Evolutionary conservation across 2,329 filamentous ascomycete genomes (phyloP).

Genomic region (Hymenoscyphus linearis): DNA sequence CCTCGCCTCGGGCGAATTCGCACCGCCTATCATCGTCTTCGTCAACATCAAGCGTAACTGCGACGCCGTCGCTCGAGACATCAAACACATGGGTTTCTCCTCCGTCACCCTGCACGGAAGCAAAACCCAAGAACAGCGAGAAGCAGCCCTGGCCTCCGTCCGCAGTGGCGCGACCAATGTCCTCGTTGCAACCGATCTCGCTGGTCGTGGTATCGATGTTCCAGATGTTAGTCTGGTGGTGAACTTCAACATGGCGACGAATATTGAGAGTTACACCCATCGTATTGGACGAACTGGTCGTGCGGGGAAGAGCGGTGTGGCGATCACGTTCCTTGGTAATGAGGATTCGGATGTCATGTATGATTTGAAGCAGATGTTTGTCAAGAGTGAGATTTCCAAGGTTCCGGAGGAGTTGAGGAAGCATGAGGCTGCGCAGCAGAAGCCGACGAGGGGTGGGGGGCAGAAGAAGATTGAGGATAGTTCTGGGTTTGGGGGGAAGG

Average conservation of each 20-base stretch:
- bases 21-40: conserved; percentile 93
- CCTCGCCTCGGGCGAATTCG: conserved; percentile 72
- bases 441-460: conserved; percentile 46
- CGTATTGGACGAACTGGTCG: conserved; percentile 94
- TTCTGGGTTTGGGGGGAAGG: conserved; percentile 34
- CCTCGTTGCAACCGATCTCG: conserved; percentile 90
- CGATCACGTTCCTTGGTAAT: conserved; percentile 89
- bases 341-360: conserved; percentile 91
- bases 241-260: conserved; percentile 97
- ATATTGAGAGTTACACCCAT: conserved; percentile 94
- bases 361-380: conserved; percentile 92
- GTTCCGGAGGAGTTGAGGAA: conserved; percentile 87
- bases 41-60: conserved; percentile 99
- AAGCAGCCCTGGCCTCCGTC: conserved; percentile 82
- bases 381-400: conserved; percentile 80
- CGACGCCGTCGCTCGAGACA: conserved; percentile 88
- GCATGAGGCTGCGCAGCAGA: conserved; percentile 88
- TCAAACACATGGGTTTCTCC: conserved; percentile 88
- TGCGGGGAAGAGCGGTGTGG: conserved; percentile 93
- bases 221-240: conserved; percentile 88
- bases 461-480: conserved; percentile 43
- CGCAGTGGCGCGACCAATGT: conserved; percentile 77
- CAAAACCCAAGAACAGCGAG: conserved; percentile 97
- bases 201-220: conserved; percentile 96
- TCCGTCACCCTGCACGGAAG: conserved; percentile 88